These are phyloP conservation scores for Boletus bicolor DNA, from an alignment of 768 basidiomycete species.

Conservation along the genomic window DNA sequence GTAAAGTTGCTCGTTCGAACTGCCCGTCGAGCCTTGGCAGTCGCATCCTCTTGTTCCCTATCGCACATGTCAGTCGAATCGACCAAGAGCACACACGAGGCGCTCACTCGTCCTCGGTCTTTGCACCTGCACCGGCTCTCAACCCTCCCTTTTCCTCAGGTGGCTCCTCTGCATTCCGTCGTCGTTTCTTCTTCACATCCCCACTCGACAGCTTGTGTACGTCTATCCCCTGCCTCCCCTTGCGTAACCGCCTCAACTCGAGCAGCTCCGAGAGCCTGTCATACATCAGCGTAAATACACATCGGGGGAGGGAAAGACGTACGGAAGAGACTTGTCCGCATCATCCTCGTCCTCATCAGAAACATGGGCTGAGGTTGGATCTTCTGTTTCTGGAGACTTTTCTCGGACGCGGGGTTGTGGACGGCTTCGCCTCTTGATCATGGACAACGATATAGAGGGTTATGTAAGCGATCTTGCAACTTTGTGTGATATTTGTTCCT, in stretches of 20 bases:
- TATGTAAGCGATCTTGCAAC: conserved; percentile 5
- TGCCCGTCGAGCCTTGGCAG: conserved; percentile 67
- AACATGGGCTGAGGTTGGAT: not conserved
- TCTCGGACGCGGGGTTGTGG: conserved; percentile 60
- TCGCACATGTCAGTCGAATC: not conserved
- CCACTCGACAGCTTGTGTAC: conserved; percentile 80
- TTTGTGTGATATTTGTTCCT: not conserved
- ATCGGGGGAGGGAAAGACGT: conserved; percentile 23
- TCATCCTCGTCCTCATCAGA: conserved; percentile 30
- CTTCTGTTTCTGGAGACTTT: conserved; percentile 37
- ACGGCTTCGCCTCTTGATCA: conserved; percentile 75
- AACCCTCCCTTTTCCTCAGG: conserved; percentile 55
- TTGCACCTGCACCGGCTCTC: conserved; percentile 43
- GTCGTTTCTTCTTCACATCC: conserved; percentile 70
- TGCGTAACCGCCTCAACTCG: conserved; percentile 74
- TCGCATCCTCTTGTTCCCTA: conserved; percentile 63
- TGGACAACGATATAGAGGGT: conserved; percentile 19
- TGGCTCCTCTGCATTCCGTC: conserved; percentile 42
- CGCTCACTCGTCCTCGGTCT: conserved; percentile 48
- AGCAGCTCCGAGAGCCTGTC: conserved; percentile 77
- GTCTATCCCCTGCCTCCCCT: conserved; percentile 79
- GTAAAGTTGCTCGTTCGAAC: conserved; percentile 93
- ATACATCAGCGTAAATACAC: not conserved
- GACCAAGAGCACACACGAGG: not conserved
- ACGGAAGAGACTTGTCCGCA: conserved; percentile 46